These are phyloP conservation scores for Teratosphaeria nubilosa DNA, from an alignment of 2,329 filamentous ascomycete genomes.

Conservation along the genomic window DNA sequence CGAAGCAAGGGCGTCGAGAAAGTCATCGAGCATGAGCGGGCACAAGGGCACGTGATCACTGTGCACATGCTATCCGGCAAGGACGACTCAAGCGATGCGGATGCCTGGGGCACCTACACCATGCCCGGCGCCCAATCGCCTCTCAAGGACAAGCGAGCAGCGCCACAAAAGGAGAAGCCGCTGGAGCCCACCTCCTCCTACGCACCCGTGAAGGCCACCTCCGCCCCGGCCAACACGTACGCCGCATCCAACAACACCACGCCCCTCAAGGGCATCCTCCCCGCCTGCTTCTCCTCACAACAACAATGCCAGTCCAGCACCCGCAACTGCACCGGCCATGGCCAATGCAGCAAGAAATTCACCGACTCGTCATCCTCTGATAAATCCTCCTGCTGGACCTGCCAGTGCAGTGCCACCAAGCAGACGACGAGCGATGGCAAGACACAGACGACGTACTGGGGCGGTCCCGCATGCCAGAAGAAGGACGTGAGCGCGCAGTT, in stretches of 20 bases:
- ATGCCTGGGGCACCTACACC: constrained; percentile 24
- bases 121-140: constrained; percentile 15
- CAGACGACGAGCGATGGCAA: constrained; percentile 39
- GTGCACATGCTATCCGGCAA: constrained; percentile 12
- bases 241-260: constrained; percentile 21
- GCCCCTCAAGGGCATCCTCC: constrained; percentile 45
- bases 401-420: constrained; percentile 58
- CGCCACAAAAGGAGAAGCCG: constrained; percentile 12
- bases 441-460: constrained; percentile 64
- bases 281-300: constrained; percentile 63
- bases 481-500: constrained; percentile 81
- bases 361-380: constrained; percentile 34
- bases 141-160: constrained; percentile 14
- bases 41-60: constrained; percentile 9
- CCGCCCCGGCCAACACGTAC: constrained; percentile 24
- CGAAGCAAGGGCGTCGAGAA: constrained; percentile 2
- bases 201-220: constrained; percentile 17
- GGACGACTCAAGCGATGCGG: constrained; percentile 5
- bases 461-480: constrained; percentile 80
- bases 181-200: constrained; percentile 7
- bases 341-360: constrained; percentile 62
- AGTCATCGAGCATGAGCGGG: constrained; percentile 3
- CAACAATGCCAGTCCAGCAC: constrained; percentile 61
- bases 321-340: constrained; percentile 72
- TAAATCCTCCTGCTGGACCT: constrained; percentile 59